Evolutionary conservation across 1,284 basidiomycete species (phyloP), one percentile per base, ranked within the genome.

Genomic region (Phaffia rhodozyma): DNA sequence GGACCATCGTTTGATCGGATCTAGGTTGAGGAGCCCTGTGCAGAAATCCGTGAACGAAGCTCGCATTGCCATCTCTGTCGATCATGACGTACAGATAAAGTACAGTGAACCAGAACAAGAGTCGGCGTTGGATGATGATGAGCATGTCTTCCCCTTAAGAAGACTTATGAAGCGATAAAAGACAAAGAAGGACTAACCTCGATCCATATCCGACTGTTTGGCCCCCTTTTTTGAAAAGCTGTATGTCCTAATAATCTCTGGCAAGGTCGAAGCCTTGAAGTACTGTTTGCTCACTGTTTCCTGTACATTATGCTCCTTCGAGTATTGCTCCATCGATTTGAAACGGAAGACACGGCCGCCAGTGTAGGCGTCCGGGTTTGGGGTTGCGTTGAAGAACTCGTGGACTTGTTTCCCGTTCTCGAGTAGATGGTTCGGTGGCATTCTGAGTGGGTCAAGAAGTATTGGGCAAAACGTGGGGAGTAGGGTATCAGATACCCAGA

Each of bases 211-310:
- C 51, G 86, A 84, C 63, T 83, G 82, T 71, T 88, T 87, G 67
- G 89, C 82, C 60, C 85, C 85, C 70, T 85, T 82, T 63, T 81
- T 78, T 25, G 90, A 86, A 81, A 94, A 86, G 25, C 93, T 91
- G 63, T 96, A 93, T 63, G 88, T 89, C 75, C 91, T 91, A 75
- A 99, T 88, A 71, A 98, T 96, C 66, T 99, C 94, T 5, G 89
- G 91, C 57, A 99, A 77, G 25, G 90, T 87, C 21, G 85, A 91
- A 29, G 92, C 91, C 74, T 92, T 91, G 81, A 99, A 98, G 76
- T 98, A 99, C 75, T 97, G 92, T 75, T 98, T 97, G 70, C 91
- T 92, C 0, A 93, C 92, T 74, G 96, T 92, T 74, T 99, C 94
- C 69, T 92, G 87, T 11, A 88, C 87, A 67, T 89, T 89, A 76